Evolutionary conservation across 495 filamentous ascomycete species (phyloP), one percentile per base, ranked within the genome.

Genomic region (Lasiosphaeriaceae sp.): DNA sequence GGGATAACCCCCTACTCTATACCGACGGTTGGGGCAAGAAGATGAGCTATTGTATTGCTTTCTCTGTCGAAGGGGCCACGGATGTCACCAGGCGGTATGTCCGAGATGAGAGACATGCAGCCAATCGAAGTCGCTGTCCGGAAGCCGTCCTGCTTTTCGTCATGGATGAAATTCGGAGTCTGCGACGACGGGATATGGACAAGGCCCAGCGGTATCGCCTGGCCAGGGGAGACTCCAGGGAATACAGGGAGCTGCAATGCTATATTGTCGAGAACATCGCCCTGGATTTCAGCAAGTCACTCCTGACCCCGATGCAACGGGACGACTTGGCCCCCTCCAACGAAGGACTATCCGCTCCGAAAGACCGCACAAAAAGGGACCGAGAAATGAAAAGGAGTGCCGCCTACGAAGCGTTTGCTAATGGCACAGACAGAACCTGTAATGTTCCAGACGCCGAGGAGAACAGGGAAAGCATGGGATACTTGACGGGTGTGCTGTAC

Each of bases 41-140:
- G 74, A 86, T 97, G 75, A 88, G 90, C 0, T 99, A 99, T 74
- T 96, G 92, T 75, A 85, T 99, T 57, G 94, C 94, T 41, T 99
- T 99, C 71, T 95, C 90, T 37, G 89, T 88, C 58, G 93, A 97
- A 59, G 94, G 94, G 37, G 92, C 90, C 34, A 92, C 88, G 54
- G 94, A 99, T 69, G 94, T 99, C 23, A 99, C 94, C 14, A 84
- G 93, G 16, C 88, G 94, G 58, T 99, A 99, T 63, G 90, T 96
- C 26, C 91, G 92, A 59, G 92, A 89, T 71, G 70, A 77, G 23
- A 84, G 85, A 58, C 81, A 91, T 62, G 86, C 87, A n/a, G 72
- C 80, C 11, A 81, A 88, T 31, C 86, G 94, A 55, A 87, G 73
- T 58, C 80, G 83, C 45, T 87, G 85, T 35, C 84, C 95, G 0